Evolutionary conservation across 345 rosid species (phyloP), one percentile per base, ranked within the genome.

Genomic region (Eucalyptus virginea): DNA sequence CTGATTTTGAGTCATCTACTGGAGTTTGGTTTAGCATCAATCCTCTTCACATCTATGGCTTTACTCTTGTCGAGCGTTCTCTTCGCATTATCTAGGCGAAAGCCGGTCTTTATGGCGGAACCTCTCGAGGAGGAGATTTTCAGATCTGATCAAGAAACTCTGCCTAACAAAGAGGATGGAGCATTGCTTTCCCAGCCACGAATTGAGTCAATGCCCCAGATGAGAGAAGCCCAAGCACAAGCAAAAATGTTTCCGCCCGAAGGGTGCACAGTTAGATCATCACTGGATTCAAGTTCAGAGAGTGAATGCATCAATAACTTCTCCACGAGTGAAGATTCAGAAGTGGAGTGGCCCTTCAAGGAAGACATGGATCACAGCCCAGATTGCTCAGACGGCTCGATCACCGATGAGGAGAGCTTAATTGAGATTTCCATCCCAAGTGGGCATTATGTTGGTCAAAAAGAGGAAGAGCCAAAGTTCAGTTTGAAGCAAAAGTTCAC

Each of bases 371-470:
- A 91, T 62, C 89, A 40, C 60, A 94, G 93, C 86, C 91, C 88
- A 3, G 95, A 94, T 88, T 90, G 88, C 87, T 90, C 95, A 3
- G 93, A 94, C 4, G 96, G 94, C 42, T 94, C 93, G 21, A 96
- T 97, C 32, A 93, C 96, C 5, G 97, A 97, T 44, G 98, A 97
- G 87, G 99, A 95, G 80, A 92, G 95, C 87, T 93, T 95, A 62
- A 94, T 97, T 87, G 99, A 97, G 91, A 95, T 97, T 86, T 91
- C 97, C 26, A 94, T 96, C 88, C 96, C 97, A 11, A 91, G 95
- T 32, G 96, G 97, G 49, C 94, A 95, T 81, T 95, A 90, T 60
- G 89, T 95, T 89, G 90, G 93, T 77, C 91, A 92, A 32, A 77
- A 90, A 19, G 65, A 87, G 34, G 88, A 92, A 19, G 88, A 89